These are phyloP conservation scores for Globisporangium orthogonon DNA, from an alignment of 352 stramenopile species.

Conservation along the genomic window DNA sequence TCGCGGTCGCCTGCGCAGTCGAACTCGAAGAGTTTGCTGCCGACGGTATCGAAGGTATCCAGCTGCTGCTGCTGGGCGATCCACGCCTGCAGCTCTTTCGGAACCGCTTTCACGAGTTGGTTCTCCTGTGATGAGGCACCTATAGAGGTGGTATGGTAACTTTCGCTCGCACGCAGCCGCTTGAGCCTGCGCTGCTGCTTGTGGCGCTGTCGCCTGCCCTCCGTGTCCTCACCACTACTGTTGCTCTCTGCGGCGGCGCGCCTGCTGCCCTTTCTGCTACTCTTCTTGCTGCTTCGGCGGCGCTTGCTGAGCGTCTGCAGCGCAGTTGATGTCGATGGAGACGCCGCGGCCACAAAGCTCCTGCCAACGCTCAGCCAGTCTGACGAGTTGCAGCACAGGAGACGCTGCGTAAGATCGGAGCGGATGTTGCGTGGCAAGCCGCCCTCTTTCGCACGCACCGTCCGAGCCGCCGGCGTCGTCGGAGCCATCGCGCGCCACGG, in stretches of 20 bases:
- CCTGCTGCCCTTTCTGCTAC: constrained; percentile 26
- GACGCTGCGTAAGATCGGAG: too few species aligned
- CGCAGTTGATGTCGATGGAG: not conserved
- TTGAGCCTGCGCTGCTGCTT: constrained; percentile 1
- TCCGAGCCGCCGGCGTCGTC: too few species aligned
- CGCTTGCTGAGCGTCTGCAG: not conserved
- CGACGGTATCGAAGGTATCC: constrained; percentile 1
- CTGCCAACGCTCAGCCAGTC: constrained; percentile 10
- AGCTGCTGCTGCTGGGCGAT: constrained; percentile 1
- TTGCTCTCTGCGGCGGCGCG: not conserved
- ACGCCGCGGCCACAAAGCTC: constrained; percentile 3
- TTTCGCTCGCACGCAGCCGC: not conserved
- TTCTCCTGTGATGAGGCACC: not conserved
- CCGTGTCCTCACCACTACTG: not conserved
- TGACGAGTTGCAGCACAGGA: not conserved
- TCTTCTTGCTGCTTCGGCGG: constrained; percentile 30
- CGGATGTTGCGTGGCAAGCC: too few species aligned
- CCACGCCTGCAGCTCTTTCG: constrained; percentile 9
- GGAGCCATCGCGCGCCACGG: too few species aligned
- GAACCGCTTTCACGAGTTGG: not conserved
- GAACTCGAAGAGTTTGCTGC: constrained; percentile 51
- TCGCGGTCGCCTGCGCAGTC: constrained; percentile 59
- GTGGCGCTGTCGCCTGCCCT: not conserved
- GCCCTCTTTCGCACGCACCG: too few species aligned
- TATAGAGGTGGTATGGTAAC: not conserved